Conservation (phyloP, 2,329 filamentous ascomycete genomes). For the Colletotrichum orchidophilum region DNA sequence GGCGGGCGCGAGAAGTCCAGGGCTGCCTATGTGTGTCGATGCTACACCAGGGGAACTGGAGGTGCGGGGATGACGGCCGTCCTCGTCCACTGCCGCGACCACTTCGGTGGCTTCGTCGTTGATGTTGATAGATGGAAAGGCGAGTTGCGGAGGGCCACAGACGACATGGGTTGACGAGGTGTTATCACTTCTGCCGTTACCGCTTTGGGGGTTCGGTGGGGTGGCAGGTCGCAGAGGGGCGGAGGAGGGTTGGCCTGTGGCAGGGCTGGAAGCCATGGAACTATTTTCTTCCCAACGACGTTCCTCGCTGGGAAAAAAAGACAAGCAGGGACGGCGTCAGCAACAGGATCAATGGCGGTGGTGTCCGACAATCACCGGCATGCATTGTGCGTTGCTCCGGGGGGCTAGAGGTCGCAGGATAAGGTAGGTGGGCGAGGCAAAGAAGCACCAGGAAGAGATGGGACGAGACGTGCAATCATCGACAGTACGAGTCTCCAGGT, state of each 20-base stretch:
- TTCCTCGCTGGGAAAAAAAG: background rate
- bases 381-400: conserved; percentile 1
- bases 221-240: conserved; percentile 69
- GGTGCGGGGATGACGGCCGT: background rate
- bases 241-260: conserved; percentile 42
- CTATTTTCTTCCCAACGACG: conserved; percentile 14
- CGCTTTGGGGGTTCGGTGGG: conserved; percentile 59
- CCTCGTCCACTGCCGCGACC: background rate
- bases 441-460: conserved; percentile 12
- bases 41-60: background rate
- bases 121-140: conserved; percentile 24
- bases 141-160: conserved; percentile 3
- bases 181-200: conserved; percentile 17
- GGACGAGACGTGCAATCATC: conserved; percentile 17
- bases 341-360: conserved; percentile 13
- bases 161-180: conserved; percentile 16
- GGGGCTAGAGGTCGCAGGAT: background rate
- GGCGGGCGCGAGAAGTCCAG: conserved; percentile 26
- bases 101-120: background rate
- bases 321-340: background rate
- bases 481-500: background rate
- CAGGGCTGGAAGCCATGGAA: conserved; percentile 66
- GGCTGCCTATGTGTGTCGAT: conserved; percentile 34
- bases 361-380: conserved; percentile 15
- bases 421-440: conserved; percentile 1